Evolutionary conservation across 306 rosid genomes (phyloP), one percentile per base, ranked within the genome.

Genomic region (Potentilla sterilis): DNA sequence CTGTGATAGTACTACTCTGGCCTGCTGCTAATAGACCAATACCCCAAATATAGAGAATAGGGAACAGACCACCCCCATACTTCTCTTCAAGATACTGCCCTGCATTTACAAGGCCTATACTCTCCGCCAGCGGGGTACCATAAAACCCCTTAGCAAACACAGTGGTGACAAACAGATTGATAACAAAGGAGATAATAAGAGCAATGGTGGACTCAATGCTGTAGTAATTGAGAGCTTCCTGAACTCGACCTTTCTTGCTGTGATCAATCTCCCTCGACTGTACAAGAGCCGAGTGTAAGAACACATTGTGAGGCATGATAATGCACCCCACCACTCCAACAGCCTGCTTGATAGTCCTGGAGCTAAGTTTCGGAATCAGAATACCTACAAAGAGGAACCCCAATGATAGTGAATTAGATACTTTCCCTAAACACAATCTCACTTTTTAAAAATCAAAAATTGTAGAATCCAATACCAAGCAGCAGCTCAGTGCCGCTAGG

Each of bases 281-380:
- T 35, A 96, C 99, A 66, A 96, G 93, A 34, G 99, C 99, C 4
- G 99, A 96, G 85, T 96, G 99, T 83, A 96, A 76, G 82, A 85
- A 96, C 41, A 96, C 92, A 73, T 96, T 96, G 88, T 92, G 99
- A 75, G 99, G 99, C 99, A 96, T 96, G 62, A 96, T 96, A 74
- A 92, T 82, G 86, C 99, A 90, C 70, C 99, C 99, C 43, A 96
- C 99, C 67, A 96, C 93, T 59, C 93, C 99, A 70, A 96, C 98
- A 76, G 99, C 99, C 82, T 96, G 92, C 81, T 83, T 86, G 77
- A 96, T 88, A 59, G 98, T 96, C 87, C 81, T 85, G 79, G 98
- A 96, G 86, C 97, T 89, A 57, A 96, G 93, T 78, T 89, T 96
- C 14, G 99, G 99, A 83, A 96, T 79, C 88, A 96, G 81, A 84